A percentile compares a stretch with the other conserved stretches of the same genome.
phyloP scores from a whole-genome alignment of 2,329 filamentous ascomycete species.

The Pseudogymnoascus pannorum region DNA sequence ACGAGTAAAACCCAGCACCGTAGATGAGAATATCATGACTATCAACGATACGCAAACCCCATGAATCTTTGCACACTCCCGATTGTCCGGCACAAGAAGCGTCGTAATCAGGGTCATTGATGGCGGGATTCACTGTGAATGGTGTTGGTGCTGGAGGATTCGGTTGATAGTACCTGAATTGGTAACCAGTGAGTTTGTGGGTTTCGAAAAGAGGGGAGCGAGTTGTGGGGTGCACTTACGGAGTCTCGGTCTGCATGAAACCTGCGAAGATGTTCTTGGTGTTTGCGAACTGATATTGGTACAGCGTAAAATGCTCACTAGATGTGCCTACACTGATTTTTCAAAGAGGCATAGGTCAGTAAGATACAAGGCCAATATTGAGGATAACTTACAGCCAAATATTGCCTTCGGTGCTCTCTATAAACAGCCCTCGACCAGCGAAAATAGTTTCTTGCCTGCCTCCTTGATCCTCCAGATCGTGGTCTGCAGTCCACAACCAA shows the following conservation, averaged over 20 bases:
- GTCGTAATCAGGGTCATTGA: slow-evolving; percentile 44
- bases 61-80: slow-evolving; percentile 47
- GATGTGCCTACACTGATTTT: slow-evolving; percentile 55
- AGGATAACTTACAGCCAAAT: slow-evolving; percentile 41
- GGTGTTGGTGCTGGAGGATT: slow-evolving; percentile 56
- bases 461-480: slow-evolving; percentile 32
- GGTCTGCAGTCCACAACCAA: slow-evolving; percentile 42
- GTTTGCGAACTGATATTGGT: slow-evolving; percentile 44
- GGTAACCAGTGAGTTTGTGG: not conserved
- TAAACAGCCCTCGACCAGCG: slow-evolving; percentile 39
- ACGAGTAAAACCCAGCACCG: slow-evolving; percentile 49
- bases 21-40: slow-evolving; percentile 42
- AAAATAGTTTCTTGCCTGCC: slow-evolving; percentile 50
- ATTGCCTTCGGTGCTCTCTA: slow-evolving; percentile 40
- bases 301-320: slow-evolving; percentile 45
- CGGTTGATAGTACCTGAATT: slow-evolving; percentile 54
- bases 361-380: slow-evolving; percentile 44
- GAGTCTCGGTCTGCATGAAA: slow-evolving; percentile 23
- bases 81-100: slow-evolving; percentile 34
- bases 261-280: slow-evolving; percentile 23
- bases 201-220: not conserved
- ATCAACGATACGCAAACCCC: slow-evolving; percentile 56
- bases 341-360: slow-evolving; percentile 64
- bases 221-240: slow-evolving; percentile 39
- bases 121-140: slow-evolving; percentile 38